Conservation (phyloP, 2,329 filamentous ascomycete species). For the Stagonosporopsis chrysanthemi region DNA sequence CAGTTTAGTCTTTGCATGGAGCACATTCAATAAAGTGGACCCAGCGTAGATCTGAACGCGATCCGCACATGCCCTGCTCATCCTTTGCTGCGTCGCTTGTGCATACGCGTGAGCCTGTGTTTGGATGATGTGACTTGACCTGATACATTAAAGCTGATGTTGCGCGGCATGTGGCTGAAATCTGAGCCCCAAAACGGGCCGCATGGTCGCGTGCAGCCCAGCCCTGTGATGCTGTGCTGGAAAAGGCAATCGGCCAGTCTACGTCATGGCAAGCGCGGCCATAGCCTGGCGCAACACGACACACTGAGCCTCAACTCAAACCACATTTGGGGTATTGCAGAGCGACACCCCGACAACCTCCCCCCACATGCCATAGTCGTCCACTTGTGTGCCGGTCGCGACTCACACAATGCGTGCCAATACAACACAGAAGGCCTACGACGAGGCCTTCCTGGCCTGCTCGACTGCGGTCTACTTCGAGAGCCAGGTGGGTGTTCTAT, state of each 20-base stretch:
- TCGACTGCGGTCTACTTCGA: conserved; percentile 98
- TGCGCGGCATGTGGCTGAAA: conserved; percentile 10
- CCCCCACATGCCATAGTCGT: conserved; percentile 48
- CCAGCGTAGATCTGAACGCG: conserved; percentile 28
- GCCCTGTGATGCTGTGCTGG: conserved; percentile 18
- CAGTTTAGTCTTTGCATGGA: conserved; percentile 21
- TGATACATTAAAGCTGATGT: not conserved
- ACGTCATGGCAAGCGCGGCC: conserved; percentile 43
- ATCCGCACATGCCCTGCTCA: conserved; percentile 32
- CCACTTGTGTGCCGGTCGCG: conserved; percentile 13
- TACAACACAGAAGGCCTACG: conserved; percentile 94
- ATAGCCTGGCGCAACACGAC: conserved; percentile 22
- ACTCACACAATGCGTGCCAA: conserved; percentile 60
- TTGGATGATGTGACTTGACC: not conserved
- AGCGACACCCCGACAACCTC: conserved; percentile 41
- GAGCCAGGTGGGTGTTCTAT: conserved; percentile 69
- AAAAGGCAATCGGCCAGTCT: conserved; percentile 28
- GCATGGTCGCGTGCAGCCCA: conserved; percentile 23
- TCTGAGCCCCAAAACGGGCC: conserved; percentile 9
- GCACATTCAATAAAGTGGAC: conserved; percentile 43
- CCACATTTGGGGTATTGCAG: conserved; percentile 21
- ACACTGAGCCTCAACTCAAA: conserved; percentile 28
- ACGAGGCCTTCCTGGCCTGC: conserved; percentile 93
- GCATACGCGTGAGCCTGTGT: not conserved
- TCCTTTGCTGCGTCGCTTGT: conserved; percentile 14